A percentile compares a stretch with the other conserved stretches of the same genome.
phyloP scores from a whole-genome alignment of 495 filamentous ascomycete species.

The Pseudomonodictys pantanalensis region DNA sequence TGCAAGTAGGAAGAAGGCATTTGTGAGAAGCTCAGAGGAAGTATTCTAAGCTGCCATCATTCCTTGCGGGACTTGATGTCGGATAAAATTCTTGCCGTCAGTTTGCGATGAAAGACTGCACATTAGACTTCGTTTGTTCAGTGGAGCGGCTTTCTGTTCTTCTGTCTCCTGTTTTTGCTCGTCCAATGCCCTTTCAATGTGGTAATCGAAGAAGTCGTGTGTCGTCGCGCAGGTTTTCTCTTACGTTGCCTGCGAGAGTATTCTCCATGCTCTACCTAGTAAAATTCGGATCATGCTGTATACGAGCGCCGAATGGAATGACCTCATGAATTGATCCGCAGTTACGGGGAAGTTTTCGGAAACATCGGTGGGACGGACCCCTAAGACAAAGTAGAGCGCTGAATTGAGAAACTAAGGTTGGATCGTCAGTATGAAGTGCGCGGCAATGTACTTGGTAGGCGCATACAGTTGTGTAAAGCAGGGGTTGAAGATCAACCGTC shows the following conservation, averaged over 20 bases:
- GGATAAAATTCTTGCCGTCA: background rate
- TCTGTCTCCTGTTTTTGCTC: background rate
- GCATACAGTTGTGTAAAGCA: constrained; percentile 1
- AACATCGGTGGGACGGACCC: background rate
- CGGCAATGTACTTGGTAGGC: background rate
- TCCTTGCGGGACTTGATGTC: constrained; percentile 5
- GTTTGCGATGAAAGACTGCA: background rate
- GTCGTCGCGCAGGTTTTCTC: background rate
- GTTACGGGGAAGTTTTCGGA: background rate
- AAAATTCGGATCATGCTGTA: constrained; percentile 8
- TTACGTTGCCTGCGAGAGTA: constrained; percentile 1
- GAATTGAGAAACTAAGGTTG: constrained; percentile 1
- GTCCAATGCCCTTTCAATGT: background rate
- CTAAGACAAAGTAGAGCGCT: constrained; percentile 5
- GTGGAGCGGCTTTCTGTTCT: no score
- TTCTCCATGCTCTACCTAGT: constrained; percentile 9
- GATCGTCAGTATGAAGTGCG: no score
- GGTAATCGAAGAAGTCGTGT: constrained; percentile 2
- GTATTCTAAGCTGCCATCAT: constrained; percentile 13
- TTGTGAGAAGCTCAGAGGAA: background rate
- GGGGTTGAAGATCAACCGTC: background rate
- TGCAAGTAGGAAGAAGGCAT: constrained; percentile 2
- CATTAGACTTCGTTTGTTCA: no score
- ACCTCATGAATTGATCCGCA: background rate
- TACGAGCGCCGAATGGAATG: constrained; percentile 2